phyloP scores from a whole-genome alignment of 1,284 basidiomycete genomes.

The Pseudozyma hubeiensis region DNA sequence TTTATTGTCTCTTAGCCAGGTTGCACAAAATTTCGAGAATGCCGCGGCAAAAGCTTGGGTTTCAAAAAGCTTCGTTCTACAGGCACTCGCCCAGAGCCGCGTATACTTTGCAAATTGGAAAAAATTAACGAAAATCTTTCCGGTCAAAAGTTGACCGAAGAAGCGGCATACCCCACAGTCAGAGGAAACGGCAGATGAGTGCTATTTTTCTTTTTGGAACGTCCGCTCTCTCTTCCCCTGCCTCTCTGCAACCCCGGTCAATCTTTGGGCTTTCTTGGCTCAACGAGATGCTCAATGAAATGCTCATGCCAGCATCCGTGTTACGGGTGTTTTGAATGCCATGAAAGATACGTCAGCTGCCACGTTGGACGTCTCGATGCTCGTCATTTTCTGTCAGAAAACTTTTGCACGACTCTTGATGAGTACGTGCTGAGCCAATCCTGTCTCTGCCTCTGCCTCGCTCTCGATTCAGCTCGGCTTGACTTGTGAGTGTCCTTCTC shows the following conservation, averaged over 20 bases:
- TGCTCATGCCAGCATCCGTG: no score
- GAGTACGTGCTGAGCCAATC: background rate
- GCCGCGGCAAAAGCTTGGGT: no score
- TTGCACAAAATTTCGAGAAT: no score
- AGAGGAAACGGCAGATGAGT: background rate
- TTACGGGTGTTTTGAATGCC: background rate
- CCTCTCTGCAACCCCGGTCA: no score
- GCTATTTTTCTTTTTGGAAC: background rate
- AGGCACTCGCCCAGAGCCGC: background rate
- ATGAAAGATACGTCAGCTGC: background rate
- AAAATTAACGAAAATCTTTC: background rate
- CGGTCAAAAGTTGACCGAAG: background rate
- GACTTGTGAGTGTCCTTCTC: background rate
- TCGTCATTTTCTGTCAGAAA: background rate
- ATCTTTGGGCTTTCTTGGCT: no score
- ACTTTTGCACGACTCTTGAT: background rate
- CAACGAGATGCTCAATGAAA: no score
- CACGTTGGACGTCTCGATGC: conserved; percentile 4
- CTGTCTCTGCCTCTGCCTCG: no score
- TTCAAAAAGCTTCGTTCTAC: no score
- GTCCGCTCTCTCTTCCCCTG: background rate
- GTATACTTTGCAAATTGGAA: background rate
- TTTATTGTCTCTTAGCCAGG: no score
- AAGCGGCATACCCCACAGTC: background rate
- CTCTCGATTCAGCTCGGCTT: no score